Evolutionary conservation across 805 yeast genomes (phyloP).

Genomic region (Zygosaccharomyces bisporus): DNA sequence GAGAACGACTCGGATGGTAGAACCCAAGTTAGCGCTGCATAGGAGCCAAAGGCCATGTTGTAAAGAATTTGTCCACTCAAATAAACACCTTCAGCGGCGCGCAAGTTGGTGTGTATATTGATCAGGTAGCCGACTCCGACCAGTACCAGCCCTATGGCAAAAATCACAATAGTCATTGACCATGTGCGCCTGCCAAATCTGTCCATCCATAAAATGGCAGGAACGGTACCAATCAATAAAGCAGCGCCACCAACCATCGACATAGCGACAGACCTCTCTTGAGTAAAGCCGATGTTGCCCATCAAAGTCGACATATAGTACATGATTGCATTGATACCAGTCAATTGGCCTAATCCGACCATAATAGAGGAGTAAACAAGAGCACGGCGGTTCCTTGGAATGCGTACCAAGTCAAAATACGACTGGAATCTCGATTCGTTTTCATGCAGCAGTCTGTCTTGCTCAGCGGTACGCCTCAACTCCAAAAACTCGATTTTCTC

Average conservation of each 20-base stretch:
- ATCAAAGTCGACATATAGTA: slow-evolving; percentile 60
- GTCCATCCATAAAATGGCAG: slow-evolving; percentile 59
- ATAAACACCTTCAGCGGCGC: slow-evolving; percentile 56
- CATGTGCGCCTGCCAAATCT: slow-evolving; percentile 55
- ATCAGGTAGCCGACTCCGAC: slow-evolving; percentile 57
- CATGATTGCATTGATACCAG: slow-evolving; percentile 65
- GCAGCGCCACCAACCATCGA: slow-evolving; percentile 68
- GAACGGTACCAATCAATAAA: slow-evolving; percentile 58
- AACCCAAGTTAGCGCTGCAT: slow-evolving; percentile 67
- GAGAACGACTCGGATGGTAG: slow-evolving; percentile 63
- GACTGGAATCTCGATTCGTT: slow-evolving; percentile 39
- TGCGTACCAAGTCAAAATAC: slow-evolving; percentile 49
- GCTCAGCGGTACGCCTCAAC: slow-evolving; percentile 50
- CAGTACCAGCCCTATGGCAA: slow-evolving; percentile 55
- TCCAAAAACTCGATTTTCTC: slow-evolving; percentile 54
- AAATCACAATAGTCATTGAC: slow-evolving; percentile 56
- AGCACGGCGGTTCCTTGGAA: slow-evolving; percentile 60
- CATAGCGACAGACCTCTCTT: slow-evolving; percentile 55
- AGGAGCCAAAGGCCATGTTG: slow-evolving; percentile 64
- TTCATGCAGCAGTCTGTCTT: slow-evolving; percentile 41
- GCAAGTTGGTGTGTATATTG: slow-evolving; percentile 36
- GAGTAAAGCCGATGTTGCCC: slow-evolving; percentile 50
- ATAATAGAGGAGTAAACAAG: slow-evolving; percentile 53
- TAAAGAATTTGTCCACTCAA: slow-evolving; percentile 60
- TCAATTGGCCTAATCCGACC: slow-evolving; percentile 60